Base-by-base conservation (phyloP, 306 rosid species). In the Cucurbita maxima region DNA sequence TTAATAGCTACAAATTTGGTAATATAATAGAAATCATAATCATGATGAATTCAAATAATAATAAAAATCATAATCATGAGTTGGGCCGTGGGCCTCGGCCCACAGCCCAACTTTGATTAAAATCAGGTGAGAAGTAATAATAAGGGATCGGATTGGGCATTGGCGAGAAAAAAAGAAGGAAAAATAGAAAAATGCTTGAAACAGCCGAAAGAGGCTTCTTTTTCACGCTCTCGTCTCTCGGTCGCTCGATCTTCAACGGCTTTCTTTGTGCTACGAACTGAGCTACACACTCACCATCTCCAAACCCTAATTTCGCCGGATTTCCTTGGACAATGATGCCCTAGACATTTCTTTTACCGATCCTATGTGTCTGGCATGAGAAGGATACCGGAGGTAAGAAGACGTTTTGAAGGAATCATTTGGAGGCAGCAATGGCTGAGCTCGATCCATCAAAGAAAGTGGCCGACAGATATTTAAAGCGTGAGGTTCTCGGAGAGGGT, bases 401-500 rank as follows among this genome's bases (percentile, higher is more conserved):
- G 6, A 41, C 41, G 5, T 22, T 19, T 19, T 13, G 1, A 43
- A 19, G 61, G 19, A 36, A 36, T 66, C 41, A 1, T 10, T 44
- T 16, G 25, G 71, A 10, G 20, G 57, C 40, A 7, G 50, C 71
- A 63, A 91, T 89, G 95, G 47, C 84, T 18, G 95, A 85, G 63
- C 68, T 73, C 75, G 97, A 89, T 85, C 76, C 59, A 25, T 51
- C 90, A 6, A 94, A 91, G 90, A 91, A 86, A 86, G 96, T 94
- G 15, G 99, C 99, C 4, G 99, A 91, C 78, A 91, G 97, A 79
- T 94, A 94, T 79, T 86, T 94, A 81, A 94, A 87, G 84, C 99
- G 97, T 36, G 99, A 91, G 80, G 82, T 87, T 36, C 96, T 94
- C 30, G 97, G 99, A 64, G 99, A 94, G 83, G 99, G 99, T 85